Base-by-base conservation (phyloP, 805 yeast genomes). In the Teunomyces barrocoloradensis region DNA sequence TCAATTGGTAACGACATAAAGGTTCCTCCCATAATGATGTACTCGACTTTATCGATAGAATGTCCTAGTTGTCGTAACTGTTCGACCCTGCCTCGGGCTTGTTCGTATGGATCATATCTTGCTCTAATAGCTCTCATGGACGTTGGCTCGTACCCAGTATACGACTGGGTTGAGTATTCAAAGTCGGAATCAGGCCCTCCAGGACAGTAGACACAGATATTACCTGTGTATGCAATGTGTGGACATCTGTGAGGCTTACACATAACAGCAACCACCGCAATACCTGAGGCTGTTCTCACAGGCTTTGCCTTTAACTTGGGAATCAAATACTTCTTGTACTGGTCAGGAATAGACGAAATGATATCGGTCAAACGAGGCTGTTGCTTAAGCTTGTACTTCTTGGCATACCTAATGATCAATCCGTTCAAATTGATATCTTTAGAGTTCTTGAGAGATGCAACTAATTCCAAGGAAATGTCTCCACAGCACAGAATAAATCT, bases 101-200 rank as follows among this genome's bases (percentile, higher is more conserved):
- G 99, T 68, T 94, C 99, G 63, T 89, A 94, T 1, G 99, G 98
- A 65, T 94, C 99, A 63, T 94, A 94, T 59, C 99, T 81, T 0
- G 99, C 99, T 57, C 99, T 78, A 52, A 94, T 94, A n/a, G 99
- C 99, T 59, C 99, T 79, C 99, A 94, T 94, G 0, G 97, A 90
- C 0, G 99, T 94, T 6, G 99, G 99, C 66, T 94, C 99, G 63
- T 94, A 94, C 33, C 99, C 99, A 0, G 99, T 94, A 62, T 94
- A 94, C 3, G 97, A 90, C 69, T 94, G 99, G 3, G 99, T 94
- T 1, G 97, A 89, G 68, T 94, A 94, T 65, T 94, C 99, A 63
- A 94, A 94, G 69, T 94, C 99, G 1, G 96, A 86, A 65, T 94
- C 99, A 3, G 99, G 99, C 2, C 99, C 99, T 50, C 99, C 99